phyloP scores from a whole-genome alignment of 1,139 yeast species.

The Candida anutae region DNA sequence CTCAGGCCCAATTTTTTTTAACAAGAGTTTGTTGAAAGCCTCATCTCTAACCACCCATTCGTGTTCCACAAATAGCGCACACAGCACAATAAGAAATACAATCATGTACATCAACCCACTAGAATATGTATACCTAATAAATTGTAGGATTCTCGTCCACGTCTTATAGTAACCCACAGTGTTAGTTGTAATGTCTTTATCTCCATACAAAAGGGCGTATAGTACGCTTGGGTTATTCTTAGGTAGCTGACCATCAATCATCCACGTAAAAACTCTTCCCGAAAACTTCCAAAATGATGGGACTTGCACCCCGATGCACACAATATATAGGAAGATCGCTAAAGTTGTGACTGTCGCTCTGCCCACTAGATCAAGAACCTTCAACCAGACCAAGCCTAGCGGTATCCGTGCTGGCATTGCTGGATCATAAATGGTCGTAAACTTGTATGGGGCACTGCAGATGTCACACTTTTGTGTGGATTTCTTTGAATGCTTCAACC shows the following conservation, averaged over 20 bases:
- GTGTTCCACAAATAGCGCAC: conserved; percentile 50
- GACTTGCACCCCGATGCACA: conserved; percentile 42
- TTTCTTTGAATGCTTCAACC: conserved; percentile 66
- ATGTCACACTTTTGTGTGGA: conserved; percentile 74
- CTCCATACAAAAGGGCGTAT: conserved; percentile 45
- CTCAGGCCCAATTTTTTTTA: conserved; percentile 51
- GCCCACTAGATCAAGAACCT: conserved; percentile 23
- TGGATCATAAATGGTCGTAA: conserved; percentile 64
- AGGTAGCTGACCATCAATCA: conserved; percentile 46
- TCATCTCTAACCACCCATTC: conserved; percentile 70
- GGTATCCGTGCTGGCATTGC: conserved; percentile 68
- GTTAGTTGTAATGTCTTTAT: conserved; percentile 12
- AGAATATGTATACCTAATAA: conserved; percentile 27
- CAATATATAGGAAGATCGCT: conserved; percentile 26
- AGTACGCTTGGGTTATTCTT: conserved; percentile 23
- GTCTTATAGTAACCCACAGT: conserved; percentile 2
- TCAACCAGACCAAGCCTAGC: conserved; percentile 31
- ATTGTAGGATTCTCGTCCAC: conserved; percentile 6
- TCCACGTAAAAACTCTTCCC: conserved; percentile 47
- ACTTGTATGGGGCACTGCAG: conserved; percentile 71
- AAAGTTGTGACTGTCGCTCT: conserved; percentile 16
- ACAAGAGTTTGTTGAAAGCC: conserved; percentile 50
- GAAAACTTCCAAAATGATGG: conserved; percentile 51
- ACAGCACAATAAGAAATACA: conserved; percentile 32
- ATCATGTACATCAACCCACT: conserved; percentile 33